phyloP scores from a whole-genome alignment of 1,284 basidiomycete genomes.

The Filobasidium uniguttulatum region DNA sequence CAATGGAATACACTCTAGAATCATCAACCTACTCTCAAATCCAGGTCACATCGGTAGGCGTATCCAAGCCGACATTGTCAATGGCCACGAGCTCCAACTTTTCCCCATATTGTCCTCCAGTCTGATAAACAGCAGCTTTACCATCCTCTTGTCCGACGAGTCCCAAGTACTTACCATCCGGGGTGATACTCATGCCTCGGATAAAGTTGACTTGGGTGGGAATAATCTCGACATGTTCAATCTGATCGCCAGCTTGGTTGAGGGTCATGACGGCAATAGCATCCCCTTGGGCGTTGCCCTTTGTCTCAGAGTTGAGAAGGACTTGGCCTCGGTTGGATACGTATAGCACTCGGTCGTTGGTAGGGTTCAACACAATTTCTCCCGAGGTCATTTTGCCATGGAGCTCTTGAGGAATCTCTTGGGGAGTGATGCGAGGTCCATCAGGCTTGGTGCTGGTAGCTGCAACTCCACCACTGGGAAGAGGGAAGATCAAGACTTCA shows the following conservation, averaged over 20 bases:
- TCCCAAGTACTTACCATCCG: constrained; percentile 30
- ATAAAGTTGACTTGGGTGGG: constrained; percentile 26
- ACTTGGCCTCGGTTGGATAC: constrained; percentile 33
- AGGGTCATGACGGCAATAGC: constrained; percentile 28
- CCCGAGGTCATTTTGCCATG: constrained; percentile 25
- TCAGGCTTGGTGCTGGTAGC: constrained; percentile 12
- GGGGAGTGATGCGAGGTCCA: constrained; percentile 24
- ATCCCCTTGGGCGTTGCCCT: constrained; percentile 24
- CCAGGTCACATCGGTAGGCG: constrained; percentile 12
- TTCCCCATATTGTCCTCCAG: constrained; percentile 21
- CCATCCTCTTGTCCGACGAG: constrained; percentile 29
- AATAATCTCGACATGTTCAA: constrained; percentile 23
- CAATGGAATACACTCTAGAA: too few relatives aligned
- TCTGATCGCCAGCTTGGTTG: constrained; percentile 16
- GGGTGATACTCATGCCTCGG: constrained; percentile 27
- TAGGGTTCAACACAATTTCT: constrained; percentile 25
- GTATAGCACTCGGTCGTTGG: constrained; percentile 23
- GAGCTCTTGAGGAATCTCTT: constrained; percentile 21
- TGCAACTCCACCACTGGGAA: constrained; percentile 11
- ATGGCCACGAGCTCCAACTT: constrained; percentile 42
- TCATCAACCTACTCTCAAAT: background rate
- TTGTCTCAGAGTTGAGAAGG: constrained; percentile 20
- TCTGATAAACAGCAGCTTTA: constrained; percentile 28
- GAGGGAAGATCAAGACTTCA: constrained; percentile 24
- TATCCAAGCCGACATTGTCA: constrained; percentile 39